Evolutionary conservation across 495 filamentous ascomycete species (phyloP), one percentile per base, ranked within the genome.

Genomic region (Penicillium longicatenatum): DNA sequence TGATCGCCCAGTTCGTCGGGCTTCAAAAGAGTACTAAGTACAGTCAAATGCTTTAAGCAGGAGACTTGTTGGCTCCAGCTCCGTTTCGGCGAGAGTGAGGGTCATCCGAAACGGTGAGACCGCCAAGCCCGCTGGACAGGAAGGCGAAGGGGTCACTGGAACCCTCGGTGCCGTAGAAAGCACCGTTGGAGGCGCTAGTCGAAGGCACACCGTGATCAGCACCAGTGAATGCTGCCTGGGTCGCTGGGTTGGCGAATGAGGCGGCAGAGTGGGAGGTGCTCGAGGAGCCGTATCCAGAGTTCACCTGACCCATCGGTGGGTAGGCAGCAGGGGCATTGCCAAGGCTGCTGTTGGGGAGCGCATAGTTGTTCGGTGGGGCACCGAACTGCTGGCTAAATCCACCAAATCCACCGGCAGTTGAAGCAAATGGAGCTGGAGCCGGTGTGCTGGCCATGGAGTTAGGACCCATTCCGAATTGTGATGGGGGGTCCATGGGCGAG

Each of bases 221-320:
- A 19, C 89, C 90, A 54, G 89, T 87, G 76, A 97, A 97, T 19
- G 92, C 93, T 16, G 91, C 90, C 78, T 97, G 93, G 30, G 90
- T 88, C 44, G 91, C 90, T 31, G 94, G 89, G 75, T 93, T 95
- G 68, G 96, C 93, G 65, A 98, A 98, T 2, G 92, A 89, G 33
- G 90, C 88, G 42, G 89, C 88, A 50, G 92, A 94, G 70, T 91
- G 89, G 29, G 88, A 84, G 50, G 88, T 85, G 62, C 70, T 74
- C 46, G 74, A 69, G 6, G 87, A 88, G 26, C 86, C 85, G 45
- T 88, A 89, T 5, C 80, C 79, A 29, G 89, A 83, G 65, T 89
- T 88, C 31, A 88, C 88, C 69, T 91, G 90, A 22, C 72, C 71
- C 71, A 96, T 83, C 1, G 88, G 88, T 17, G 92, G 90, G 68